Base-by-base conservation (phyloP, 192 early-diverging fungal genomes). In the Dispira simplex region DNA sequence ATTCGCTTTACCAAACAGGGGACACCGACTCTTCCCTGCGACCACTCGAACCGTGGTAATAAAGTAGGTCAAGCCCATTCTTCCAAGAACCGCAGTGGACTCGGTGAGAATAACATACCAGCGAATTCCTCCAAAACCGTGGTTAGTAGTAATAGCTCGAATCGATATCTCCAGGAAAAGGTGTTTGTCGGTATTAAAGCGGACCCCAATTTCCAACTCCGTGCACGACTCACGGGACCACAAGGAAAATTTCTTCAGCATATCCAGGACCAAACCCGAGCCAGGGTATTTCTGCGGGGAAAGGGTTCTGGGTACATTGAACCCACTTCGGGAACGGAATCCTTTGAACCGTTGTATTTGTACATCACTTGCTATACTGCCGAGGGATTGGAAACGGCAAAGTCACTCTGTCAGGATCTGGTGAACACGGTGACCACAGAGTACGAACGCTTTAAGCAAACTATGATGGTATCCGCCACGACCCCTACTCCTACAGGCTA, bases 181-280 rank as follows among this genome's bases (percentile, higher is more conserved):
- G 76, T 93, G 0, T 79, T 72, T 53, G 77, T 95, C 23, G 87
- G 82, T 8, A 84, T 92, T 27, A 86, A 87, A 48, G 79, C 82
- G 1, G 81, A 81, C 39, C 79, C 81, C n/a, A 74, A 76, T 2
- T 93, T 90, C 71, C 90, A 92, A 69, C 75, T 90, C 25, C 81
- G 90, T 13, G 87, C 87, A 28, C 93, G 93, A 70, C 79, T 95
- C 32, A 85, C 93, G 51, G 93, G 93, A 12, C 90, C 90, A 21
- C 77, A 21, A 9, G 76, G 83, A 20, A 71, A 71, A 25, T 91
- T 89, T 72, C 88, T 95, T 56, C 90, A 92, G 69, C 89, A 91
- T 70, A 91, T 95, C 54, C 86, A 92, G 67, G 77, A 77, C 49
- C 85, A 85, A 46, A 90, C 93, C 3, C 75, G 79, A 0, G 80